These are phyloP conservation scores for Phycomyces nitens DNA, from an alignment of 192 early-diverging fungal genomes.

Conservation along the genomic window DNA sequence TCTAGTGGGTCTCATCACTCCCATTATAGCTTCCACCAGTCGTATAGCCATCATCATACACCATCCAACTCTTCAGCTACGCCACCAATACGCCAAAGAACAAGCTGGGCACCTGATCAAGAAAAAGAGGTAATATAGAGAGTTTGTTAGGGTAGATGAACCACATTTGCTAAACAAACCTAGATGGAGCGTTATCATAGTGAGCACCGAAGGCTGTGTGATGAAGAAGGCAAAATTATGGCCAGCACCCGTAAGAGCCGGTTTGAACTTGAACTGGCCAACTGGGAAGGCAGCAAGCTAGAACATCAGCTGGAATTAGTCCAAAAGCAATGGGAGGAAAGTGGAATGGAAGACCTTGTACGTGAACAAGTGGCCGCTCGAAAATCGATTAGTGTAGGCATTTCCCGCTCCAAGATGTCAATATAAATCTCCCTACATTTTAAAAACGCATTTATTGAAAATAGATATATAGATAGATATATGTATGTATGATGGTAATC, in stretches of 20 bases:
- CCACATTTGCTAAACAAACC: too few species aligned
- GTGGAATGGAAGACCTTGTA: conserved; percentile 23
- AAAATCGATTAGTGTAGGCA: not conserved
- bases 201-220: conserved; percentile 23
- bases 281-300: conserved; percentile 32
- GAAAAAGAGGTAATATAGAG: conserved; percentile 27
- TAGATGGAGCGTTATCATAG: conserved; percentile 28
- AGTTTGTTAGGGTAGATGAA: not conserved
- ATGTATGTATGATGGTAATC: not conserved
- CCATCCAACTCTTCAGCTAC: not conserved
- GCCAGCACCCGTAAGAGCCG: conserved; percentile 15
- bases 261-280: conserved; percentile 26
- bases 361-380: conserved; percentile 2
- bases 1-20: conserved; percentile 6
- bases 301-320: conserved; percentile 35
- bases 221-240: conserved; percentile 22
- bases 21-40: conserved; percentile 14
- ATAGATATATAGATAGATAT: not conserved
- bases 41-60: conserved; percentile 9
- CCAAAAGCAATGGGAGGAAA: conserved; percentile 30
- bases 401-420: not conserved
- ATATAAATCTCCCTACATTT: not conserved
- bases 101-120: conserved; percentile 21
- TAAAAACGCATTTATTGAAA: not conserved
- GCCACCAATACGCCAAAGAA: conserved; percentile 7